A percentile compares a stretch with the other conserved stretches of the same genome.
Evolutionary conservation across 371 early-diverging fungal species (phyloP).

Genomic region (Zychaea mexicana): DNA sequence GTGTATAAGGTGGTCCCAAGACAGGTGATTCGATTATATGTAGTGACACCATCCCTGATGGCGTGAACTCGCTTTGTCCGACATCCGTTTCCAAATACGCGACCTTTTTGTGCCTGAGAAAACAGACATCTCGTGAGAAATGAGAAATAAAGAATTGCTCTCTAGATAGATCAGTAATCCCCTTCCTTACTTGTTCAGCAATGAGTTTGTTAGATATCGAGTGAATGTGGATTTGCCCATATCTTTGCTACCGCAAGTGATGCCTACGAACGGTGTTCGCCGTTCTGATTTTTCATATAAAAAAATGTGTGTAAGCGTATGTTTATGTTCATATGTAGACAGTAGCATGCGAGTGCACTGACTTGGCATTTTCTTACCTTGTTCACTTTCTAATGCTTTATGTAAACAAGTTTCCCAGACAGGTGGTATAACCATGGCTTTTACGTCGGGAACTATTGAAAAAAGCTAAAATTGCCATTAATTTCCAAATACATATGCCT

Average conservation of each 20-base stretch:
- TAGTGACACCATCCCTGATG: constrained; percentile 71
- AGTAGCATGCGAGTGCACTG: too few species aligned
- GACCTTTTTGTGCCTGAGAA: constrained; percentile 41
- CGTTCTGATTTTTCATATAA: too few species aligned
- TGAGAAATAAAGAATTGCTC: neutral
- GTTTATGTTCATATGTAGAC: too few species aligned
- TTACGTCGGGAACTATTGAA: neutral
- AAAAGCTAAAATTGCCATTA: neutral
- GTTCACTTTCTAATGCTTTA: neutral
- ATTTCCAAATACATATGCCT: too few species aligned
- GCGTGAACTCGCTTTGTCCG: constrained; percentile 83
- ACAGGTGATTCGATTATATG: constrained; percentile 65
- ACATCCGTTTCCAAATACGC: constrained; percentile 83
- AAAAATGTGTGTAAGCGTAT: too few species aligned
- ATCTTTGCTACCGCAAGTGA: constrained; percentile 72
- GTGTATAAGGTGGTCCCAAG: constrained; percentile 81
- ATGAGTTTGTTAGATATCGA: constrained; percentile 64
- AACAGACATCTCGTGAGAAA: neutral
- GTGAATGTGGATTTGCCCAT: constrained; percentile 81
- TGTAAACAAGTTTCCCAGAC: neutral
- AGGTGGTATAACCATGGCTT: neutral
- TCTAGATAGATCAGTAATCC: neutral
- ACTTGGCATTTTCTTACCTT: neutral
- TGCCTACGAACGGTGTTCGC: constrained; percentile 40
- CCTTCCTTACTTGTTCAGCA: constrained; percentile 60